Percentiles rank a stretch among this genome's conserved stretches.
These are phyloP conservation scores for Heliocybe sulcata DNA, from an alignment of 1,284 basidiomycete species.

Conservation along the genomic window DNA sequence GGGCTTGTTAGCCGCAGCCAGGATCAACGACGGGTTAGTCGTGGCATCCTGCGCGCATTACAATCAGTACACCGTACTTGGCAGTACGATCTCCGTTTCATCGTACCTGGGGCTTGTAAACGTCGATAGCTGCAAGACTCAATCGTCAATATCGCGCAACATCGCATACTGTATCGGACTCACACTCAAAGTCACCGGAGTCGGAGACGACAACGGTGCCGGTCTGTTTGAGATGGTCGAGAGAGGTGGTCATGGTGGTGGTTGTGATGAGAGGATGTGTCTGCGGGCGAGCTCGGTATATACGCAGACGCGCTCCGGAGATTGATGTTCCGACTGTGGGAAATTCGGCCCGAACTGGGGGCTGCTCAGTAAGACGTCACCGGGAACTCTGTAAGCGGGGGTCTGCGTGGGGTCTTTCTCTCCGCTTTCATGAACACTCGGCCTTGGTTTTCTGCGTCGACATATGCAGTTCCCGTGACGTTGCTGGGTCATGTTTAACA, in stretches of 20 bases:
- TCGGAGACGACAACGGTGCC: constrained; percentile 95
- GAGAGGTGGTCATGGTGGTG: constrained; percentile 73
- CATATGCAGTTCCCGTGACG: too few relatives aligned
- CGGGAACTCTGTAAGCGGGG: background rate
- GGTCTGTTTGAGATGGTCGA: constrained; percentile 83
- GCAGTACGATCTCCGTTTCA: background rate
- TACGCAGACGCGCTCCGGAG: background rate
- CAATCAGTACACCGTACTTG: background rate
- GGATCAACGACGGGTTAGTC: constrained; percentile 90
- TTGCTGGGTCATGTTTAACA: too few relatives aligned
- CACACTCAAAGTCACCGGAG: constrained; percentile 83
- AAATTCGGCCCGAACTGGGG: background rate
- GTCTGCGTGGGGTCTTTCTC: too few relatives aligned
- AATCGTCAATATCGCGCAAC: constrained; percentile 6
- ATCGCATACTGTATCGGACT: constrained; percentile 21
- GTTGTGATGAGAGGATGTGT: background rate
- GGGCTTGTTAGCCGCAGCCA: constrained; percentile 90
- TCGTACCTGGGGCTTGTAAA: constrained; percentile 84
- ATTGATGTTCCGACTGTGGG: background rate
- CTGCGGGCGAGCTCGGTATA: background rate
- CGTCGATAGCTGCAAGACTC: constrained; percentile 61
- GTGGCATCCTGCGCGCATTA: constrained; percentile 67
- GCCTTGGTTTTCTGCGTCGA: too few relatives aligned
- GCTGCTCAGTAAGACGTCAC: background rate
- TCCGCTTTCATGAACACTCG: too few relatives aligned